These are phyloP conservation scores for Podospora pseudocomata DNA, from an alignment of 495 filamentous ascomycete species.

Conservation along the genomic window DNA sequence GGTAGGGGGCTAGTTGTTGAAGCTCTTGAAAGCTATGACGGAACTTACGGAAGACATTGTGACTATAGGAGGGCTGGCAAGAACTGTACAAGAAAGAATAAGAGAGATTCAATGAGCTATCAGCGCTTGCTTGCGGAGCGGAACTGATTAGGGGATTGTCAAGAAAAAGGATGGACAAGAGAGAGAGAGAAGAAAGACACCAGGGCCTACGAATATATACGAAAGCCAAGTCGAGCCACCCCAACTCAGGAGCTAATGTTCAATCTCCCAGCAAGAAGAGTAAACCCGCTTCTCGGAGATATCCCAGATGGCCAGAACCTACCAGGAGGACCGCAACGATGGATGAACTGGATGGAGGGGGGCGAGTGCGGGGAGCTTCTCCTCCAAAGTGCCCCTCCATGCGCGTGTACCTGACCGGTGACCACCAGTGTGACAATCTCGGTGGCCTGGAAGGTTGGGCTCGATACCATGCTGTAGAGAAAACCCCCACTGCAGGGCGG, in stretches of 20 bases:
- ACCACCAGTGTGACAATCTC: background rate
- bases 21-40: background rate
- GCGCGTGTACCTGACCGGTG: background rate
- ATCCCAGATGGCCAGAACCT: constrained; percentile 2
- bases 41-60: constrained; percentile 34
- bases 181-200: constrained; percentile 3
- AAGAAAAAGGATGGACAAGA: background rate
- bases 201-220: constrained; percentile 19
- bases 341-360: background rate
- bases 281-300: constrained; percentile 28
- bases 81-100: background rate
- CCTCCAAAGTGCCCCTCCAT: background rate
- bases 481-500: background rate
- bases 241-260: background rate
- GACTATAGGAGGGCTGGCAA: constrained; percentile 7
- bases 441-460: constrained; percentile 2
- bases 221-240: background rate
- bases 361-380: constrained; percentile 12
- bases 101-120: background rate
- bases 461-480: background rate
- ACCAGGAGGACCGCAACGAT: constrained; percentile 2
- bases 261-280: background rate
- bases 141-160: constrained; percentile 8
- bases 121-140: background rate
- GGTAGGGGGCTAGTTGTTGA: background rate